These are phyloP conservation scores for Eragrostis nindensis DNA, from an alignment of 176 grass and related monocot species.

Conservation along the genomic window DNA sequence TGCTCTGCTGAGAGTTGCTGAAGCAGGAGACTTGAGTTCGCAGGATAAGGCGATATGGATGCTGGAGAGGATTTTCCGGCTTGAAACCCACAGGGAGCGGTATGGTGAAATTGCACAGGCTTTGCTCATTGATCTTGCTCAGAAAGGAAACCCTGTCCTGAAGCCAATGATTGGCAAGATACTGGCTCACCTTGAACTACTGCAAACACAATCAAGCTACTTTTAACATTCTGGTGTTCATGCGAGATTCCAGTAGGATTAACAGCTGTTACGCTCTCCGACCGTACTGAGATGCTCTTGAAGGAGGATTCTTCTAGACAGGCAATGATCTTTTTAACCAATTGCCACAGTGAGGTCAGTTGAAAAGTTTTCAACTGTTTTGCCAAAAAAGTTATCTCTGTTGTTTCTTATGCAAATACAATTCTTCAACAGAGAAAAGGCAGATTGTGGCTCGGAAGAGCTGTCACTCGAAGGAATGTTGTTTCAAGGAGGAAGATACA, in stretches of 20 bases:
- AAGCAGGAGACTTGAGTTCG: slow-evolving; percentile 54
- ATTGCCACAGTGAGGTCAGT: background rate
- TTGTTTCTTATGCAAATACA: background rate
- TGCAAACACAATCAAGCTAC: slow-evolving; percentile 87
- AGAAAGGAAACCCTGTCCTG: slow-evolving; percentile 62
- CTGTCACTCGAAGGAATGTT: background rate
- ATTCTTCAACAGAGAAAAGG: background rate
- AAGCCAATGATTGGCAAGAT: slow-evolving; percentile 87
- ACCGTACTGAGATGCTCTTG: background rate
- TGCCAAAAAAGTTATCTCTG: background rate
- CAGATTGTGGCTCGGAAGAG: background rate
- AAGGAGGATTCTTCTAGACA: background rate
- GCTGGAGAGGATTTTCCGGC: slow-evolving; percentile 74
- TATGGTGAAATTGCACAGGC: slow-evolving; percentile 59
- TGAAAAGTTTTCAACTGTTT: background rate
- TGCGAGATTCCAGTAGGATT: too few relatives aligned
- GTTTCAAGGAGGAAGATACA: background rate
- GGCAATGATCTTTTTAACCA: background rate
- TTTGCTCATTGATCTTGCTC: slow-evolving; percentile 80
- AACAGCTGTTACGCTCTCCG: too few relatives aligned
- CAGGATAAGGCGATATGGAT: slow-evolving; percentile 91
- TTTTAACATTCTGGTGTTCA: slow-evolving; percentile 35
- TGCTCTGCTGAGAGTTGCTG: slow-evolving; percentile 64
- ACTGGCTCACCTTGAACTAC: slow-evolving; percentile 80
- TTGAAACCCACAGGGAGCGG: slow-evolving; percentile 57